phyloP scores from a whole-genome alignment of 148 eudicot species.

The Vaccinium myrtillus region DNA sequence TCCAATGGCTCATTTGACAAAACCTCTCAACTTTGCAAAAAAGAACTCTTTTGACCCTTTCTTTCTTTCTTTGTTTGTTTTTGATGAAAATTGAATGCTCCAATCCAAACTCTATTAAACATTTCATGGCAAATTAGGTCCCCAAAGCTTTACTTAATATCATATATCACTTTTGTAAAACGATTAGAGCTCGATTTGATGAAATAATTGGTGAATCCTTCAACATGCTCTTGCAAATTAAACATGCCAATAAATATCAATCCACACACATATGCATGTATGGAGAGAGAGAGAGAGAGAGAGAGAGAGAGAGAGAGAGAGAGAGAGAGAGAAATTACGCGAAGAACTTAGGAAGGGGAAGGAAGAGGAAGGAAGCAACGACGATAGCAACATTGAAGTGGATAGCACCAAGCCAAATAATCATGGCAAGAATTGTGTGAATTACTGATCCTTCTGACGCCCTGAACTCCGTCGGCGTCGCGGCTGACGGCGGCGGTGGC shows the following conservation, averaged over 20 bases:
- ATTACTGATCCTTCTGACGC: constrained; percentile 30
- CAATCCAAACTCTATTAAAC: neutral
- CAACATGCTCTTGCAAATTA: neutral
- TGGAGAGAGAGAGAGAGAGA: neutral
- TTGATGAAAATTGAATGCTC: neutral
- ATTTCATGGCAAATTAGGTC: neutral
- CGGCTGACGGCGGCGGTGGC: constrained; percentile 6
- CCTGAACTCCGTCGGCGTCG: constrained; percentile 39
- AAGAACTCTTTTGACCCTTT: neutral
- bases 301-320: neutral
- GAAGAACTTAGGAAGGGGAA: constrained; percentile 60
- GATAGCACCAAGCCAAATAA: constrained; percentile 66
- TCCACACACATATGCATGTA: neutral
- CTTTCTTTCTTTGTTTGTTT: neutral
- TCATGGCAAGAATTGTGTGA: constrained; percentile 48
- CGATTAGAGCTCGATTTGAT: neutral
- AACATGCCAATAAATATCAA: neutral
- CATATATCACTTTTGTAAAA: no score
- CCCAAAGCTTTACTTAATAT: no score
- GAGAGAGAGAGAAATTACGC: constrained; percentile 30
- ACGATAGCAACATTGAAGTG: constrained; percentile 51
- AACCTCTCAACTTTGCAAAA: neutral
- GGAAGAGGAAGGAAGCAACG: constrained; percentile 54
- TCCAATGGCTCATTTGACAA: neutral
- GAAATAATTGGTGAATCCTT: neutral